Percentiles rank a stretch among this genome's conserved stretches.
Conservation (phyloP, 768 basidiomycete genomes). For the Leccinellum albellum region DNA sequence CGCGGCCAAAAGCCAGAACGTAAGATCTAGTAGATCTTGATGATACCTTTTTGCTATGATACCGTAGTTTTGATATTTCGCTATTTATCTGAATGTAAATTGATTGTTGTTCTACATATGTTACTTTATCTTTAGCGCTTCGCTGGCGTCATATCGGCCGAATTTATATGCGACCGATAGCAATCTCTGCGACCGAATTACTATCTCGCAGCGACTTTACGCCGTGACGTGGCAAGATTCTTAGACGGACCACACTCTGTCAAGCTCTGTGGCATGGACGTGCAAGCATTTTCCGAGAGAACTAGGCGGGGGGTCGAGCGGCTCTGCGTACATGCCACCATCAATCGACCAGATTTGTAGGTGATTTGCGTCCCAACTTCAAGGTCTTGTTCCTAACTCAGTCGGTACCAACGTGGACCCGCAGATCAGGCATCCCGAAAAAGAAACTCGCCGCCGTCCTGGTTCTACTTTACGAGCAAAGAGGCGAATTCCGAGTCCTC, state of each 20-base stretch:
- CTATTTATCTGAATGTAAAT: conserved; percentile 19
- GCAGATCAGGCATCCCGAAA: conserved; percentile 33
- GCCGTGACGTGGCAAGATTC: not conserved
- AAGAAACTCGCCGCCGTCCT: conserved; percentile 71
- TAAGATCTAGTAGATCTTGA: not conserved
- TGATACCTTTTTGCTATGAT: conserved; percentile 7
- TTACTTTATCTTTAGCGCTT: not conserved
- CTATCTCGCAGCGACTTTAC: not conserved
- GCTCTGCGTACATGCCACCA: conserved; percentile 32
- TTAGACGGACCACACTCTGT: not conserved
- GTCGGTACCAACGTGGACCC: not conserved
- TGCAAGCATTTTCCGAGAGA: conserved; percentile 12
- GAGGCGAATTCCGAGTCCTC: conserved; percentile 65
- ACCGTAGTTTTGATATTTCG: not conserved
- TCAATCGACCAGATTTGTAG: conserved; percentile 45
- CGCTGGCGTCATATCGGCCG: not conserved
- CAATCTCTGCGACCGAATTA: not conserved
- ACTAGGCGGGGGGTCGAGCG: conserved; percentile 37
- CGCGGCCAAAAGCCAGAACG: conserved; percentile 19
- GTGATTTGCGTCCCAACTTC: conserved; percentile 25
- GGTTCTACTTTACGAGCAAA: conserved; percentile 73
- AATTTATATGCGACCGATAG: not conserved
- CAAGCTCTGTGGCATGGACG: conserved; percentile 6
- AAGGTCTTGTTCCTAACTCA: not conserved
- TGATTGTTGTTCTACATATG: not conserved